Evolutionary conservation across 768 basidiomycete species (phyloP).

Genomic region (Paxillus ammoniavirescens): DNA sequence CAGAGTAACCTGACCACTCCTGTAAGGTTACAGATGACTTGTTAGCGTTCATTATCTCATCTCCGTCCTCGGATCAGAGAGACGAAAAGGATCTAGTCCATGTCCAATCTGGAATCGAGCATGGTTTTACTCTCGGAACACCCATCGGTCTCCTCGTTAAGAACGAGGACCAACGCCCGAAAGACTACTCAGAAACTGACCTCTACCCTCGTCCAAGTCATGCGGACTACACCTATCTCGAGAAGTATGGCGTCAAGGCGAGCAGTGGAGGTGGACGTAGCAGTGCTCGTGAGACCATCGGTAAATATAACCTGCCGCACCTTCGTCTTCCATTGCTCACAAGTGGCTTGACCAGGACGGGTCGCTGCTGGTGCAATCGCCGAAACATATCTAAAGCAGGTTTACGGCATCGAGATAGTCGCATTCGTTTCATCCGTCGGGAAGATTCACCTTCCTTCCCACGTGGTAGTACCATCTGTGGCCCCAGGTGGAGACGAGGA

Average conservation of each 20-base stretch:
- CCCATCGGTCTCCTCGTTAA: conserved; percentile 96
- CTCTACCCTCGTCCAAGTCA: conserved; percentile 96
- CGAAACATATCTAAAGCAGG: conserved; percentile 87
- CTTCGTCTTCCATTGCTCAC: conserved; percentile 4
- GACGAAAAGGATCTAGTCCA: conserved; percentile 95
- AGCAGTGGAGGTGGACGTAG: conserved; percentile 95
- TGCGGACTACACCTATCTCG: conserved; percentile 96
- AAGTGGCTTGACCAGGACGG: conserved; percentile 53
- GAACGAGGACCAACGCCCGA: conserved; percentile 97
- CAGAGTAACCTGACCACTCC: conserved; percentile 97
- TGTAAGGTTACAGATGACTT: conserved; percentile 43
- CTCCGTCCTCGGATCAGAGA: conserved; percentile 50
- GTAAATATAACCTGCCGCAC: conserved; percentile 37
- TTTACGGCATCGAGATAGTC: conserved; percentile 90
- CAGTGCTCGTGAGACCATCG: conserved; percentile 95
- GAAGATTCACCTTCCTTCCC: conserved; percentile 77
- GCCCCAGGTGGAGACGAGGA: conserved; percentile 52
- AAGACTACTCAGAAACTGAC: conserved; percentile 98
- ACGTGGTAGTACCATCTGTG: conserved; percentile 40
- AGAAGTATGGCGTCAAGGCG: conserved; percentile 97
- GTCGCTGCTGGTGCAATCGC: conserved; percentile 99
- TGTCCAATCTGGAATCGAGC: conserved; percentile 91
- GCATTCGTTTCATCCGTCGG: conserved; percentile 98
- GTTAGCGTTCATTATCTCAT: background rate
- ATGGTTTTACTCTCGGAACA: conserved; percentile 93